These are phyloP conservation scores for Chlorella vulgaris DNA, from an alignment of 139 green algal genomes.

Conservation along the genomic window DNA sequence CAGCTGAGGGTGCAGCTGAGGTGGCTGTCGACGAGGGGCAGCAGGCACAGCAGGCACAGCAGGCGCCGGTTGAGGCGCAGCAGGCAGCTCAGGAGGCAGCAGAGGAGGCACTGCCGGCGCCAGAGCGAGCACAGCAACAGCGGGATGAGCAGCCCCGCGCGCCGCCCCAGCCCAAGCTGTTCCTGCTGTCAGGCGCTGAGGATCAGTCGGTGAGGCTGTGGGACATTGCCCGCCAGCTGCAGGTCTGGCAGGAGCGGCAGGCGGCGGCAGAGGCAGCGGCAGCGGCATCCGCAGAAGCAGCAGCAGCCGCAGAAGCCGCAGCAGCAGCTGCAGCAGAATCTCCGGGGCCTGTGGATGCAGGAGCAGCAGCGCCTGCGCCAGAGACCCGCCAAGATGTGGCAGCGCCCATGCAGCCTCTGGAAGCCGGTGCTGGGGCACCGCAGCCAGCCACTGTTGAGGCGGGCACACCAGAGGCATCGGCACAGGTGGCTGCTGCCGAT, in stretches of 20 bases:
- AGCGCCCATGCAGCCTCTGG: background rate
- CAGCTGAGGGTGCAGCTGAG: background rate
- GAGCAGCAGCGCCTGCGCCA: background rate
- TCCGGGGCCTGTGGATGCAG: background rate
- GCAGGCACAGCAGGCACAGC: background rate
- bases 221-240: constrained; percentile 15
- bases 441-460: too few species aligned
- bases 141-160: background rate
- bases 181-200: constrained; percentile 30
- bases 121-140: background rate
- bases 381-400: background rate
- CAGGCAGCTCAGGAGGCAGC: background rate
- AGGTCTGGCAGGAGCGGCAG: constrained; percentile 30
- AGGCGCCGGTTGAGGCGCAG: background rate
- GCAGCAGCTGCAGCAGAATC: background rate
- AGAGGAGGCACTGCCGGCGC: background rate
- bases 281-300: constrained; percentile 11
- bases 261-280: background rate
- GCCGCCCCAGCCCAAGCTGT: background rate
- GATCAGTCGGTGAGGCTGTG: constrained; percentile 34
- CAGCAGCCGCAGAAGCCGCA: constrained; percentile 18
- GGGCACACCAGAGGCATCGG: too few species aligned
- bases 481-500: too few species aligned
- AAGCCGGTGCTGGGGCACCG: too few species aligned
- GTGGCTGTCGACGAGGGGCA: background rate